Percentiles rank a stretch among this genome's conserved stretches.
phyloP scores from a whole-genome alignment of 2,329 filamentous ascomycete species.

The Colletotrichum sp. region DNA sequence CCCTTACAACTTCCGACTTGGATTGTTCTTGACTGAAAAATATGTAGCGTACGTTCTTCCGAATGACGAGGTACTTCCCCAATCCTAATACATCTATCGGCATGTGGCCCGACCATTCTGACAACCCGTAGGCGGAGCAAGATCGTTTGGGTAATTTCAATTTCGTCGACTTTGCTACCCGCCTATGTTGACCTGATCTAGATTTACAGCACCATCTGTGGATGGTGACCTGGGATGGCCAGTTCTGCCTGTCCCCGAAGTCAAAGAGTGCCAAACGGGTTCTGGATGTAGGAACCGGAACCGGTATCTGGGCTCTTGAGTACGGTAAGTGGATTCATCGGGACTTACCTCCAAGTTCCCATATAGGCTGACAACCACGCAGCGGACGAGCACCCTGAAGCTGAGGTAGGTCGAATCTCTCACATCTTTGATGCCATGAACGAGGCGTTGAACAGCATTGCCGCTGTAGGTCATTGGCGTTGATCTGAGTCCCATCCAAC shows the following conservation, averaged over 20 bases:
- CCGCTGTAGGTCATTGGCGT: neutral
- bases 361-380: neutral
- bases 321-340: neutral
- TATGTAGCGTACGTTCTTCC: neutral
- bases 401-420: neutral
- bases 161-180: neutral
- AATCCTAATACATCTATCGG: neutral
- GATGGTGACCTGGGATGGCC: constrained; percentile 21
- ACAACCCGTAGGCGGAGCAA: neutral
- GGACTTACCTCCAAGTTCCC: too few relatives aligned
- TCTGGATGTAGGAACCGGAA: constrained; percentile 17
- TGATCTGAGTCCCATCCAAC: neutral
- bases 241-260: constrained; percentile 31
- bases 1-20: constrained; percentile 11
- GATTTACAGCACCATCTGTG: neutral
- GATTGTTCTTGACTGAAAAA: neutral
- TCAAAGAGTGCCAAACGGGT: constrained; percentile 22
- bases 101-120: neutral
- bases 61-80: neutral
- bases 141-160: neutral
- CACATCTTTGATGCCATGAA: neutral
- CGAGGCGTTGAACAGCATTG: neutral
- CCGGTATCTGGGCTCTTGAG: neutral
- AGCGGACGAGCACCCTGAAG: neutral
- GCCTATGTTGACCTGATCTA: neutral